Evolutionary conservation across 2,329 filamentous ascomycete genomes (phyloP).

Genomic region (Penicillium sp.): DNA sequence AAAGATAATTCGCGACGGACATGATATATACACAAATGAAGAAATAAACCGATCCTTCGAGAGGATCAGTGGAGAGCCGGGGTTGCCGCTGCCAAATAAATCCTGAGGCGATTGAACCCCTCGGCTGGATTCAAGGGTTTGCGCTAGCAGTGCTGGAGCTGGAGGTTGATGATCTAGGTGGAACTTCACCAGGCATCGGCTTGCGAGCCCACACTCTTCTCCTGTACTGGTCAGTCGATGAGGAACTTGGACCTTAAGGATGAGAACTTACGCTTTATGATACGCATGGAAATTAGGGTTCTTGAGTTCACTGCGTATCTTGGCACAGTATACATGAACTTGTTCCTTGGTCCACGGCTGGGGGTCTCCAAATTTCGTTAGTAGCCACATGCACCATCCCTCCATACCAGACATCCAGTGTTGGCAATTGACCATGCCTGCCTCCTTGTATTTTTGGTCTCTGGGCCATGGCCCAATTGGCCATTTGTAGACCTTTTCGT

Average conservation of each 20-base stretch:
- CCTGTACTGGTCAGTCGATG: neutral
- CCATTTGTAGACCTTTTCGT: conserved; percentile 30
- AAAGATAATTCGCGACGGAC: neutral
- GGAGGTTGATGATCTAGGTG: neutral
- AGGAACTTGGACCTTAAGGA: neutral
- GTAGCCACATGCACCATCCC: conserved; percentile 31
- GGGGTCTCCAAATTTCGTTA: conserved; percentile 24
- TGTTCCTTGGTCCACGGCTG: conserved; percentile 9
- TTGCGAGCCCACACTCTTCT: conserved; percentile 7
- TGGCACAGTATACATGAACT: conserved; percentile 7
- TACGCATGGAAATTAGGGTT: conserved; percentile 5
- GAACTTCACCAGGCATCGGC: conserved; percentile 3
- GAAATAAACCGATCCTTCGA: neutral
- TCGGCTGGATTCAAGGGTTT: neutral
- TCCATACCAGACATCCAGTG: conserved; percentile 31
- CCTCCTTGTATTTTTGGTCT: conserved; percentile 29
- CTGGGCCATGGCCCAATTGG: conserved; percentile 34
- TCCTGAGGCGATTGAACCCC: neutral
- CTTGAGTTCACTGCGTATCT: conserved; percentile 2
- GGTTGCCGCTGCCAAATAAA: neutral
- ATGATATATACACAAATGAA: neutral
- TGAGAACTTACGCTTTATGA: conserved; percentile 6
- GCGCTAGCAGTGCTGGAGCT: neutral
- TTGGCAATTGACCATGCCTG: conserved; percentile 40
- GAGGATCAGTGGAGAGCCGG: neutral